phyloP scores from a whole-genome alignment of 148 eudicot species.

The Rhododendron vialii region DNA sequence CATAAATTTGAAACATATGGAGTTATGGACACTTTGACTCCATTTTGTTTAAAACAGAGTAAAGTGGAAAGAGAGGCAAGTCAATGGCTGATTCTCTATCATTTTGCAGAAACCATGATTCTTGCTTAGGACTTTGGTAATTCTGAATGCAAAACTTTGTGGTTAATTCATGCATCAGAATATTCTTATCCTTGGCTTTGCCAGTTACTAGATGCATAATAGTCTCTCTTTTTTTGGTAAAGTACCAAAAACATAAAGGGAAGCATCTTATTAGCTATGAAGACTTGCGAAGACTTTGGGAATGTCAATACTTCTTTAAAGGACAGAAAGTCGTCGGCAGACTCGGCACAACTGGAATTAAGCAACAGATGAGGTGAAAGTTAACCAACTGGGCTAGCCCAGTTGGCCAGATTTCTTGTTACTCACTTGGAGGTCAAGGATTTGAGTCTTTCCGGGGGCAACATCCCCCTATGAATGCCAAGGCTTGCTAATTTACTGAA shows the following conservation, averaged over 20 bases:
- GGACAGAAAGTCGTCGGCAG: neutral
- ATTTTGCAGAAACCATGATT: neutral
- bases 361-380: neutral
- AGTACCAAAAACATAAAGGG: neutral
- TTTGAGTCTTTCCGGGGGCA: neutral
- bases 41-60: too few relatives aligned
- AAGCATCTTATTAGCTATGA: neutral
- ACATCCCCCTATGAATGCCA: neutral
- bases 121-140: neutral
- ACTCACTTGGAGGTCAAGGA: neutral
- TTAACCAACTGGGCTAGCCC: neutral
- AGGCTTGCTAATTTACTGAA: neutral
- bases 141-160: neutral
- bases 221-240: neutral
- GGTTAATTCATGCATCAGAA: neutral
- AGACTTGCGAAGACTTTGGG: neutral
- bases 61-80: neutral
- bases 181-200: neutral
- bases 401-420: neutral
- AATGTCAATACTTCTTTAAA: neutral
- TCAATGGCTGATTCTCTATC: neutral
- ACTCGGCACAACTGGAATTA: neutral
- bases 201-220: neutral
- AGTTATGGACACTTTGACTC: neutral
- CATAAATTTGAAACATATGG: neutral